Evolutionary conservation across 75 land plant species (phyloP).

Genomic region (Pinus albicaulis): DNA sequence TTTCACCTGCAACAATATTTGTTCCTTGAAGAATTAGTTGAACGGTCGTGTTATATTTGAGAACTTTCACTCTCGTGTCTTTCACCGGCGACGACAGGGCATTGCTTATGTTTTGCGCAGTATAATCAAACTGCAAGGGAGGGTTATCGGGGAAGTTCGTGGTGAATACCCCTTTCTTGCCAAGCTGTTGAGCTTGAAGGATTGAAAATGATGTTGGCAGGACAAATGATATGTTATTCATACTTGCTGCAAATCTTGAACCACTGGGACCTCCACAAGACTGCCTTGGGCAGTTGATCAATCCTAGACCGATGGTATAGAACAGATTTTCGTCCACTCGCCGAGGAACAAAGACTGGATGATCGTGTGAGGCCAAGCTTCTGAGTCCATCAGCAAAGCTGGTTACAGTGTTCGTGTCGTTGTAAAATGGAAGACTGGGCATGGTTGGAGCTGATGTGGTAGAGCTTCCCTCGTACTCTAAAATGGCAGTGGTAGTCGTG

Average conservation of each 20-base stretch:
- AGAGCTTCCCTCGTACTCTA: slow-evolving; percentile 15
- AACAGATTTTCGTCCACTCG: slow-evolving; percentile 45
- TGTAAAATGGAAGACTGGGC: slow-evolving; percentile 42
- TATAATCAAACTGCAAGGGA: slow-evolving; percentile 22
- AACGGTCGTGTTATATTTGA: slow-evolving; percentile 55
- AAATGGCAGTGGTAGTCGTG: slow-evolving; percentile 30
- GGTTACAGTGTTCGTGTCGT: slow-evolving; percentile 37
- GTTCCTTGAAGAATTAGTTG: slow-evolving; percentile 72
- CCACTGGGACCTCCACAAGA: slow-evolving; percentile 35
- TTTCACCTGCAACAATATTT: slow-evolving; percentile 48
- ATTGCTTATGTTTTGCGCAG: slow-evolving; percentile 38
- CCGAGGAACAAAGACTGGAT: slow-evolving; percentile 39
- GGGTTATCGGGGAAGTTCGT: slow-evolving; percentile 24
- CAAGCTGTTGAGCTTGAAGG: slow-evolving; percentile 31
- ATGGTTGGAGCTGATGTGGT: neutral
- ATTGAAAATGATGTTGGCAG: slow-evolving; percentile 31
- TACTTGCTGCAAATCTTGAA: slow-evolving; percentile 35
- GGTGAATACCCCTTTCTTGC: slow-evolving; percentile 19
- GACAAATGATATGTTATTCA: slow-evolving; percentile 55
- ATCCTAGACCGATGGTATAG: slow-evolving; percentile 56
- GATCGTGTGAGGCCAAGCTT: slow-evolving; percentile 24
- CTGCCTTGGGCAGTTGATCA: slow-evolving; percentile 24
- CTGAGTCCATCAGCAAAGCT: slow-evolving; percentile 23
- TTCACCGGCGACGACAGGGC: slow-evolving; percentile 26
- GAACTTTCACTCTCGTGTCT: slow-evolving; percentile 41